Evolutionary conservation across 164 flowering plant species (phyloP).

Genomic region (Magnolia changhungtana): DNA sequence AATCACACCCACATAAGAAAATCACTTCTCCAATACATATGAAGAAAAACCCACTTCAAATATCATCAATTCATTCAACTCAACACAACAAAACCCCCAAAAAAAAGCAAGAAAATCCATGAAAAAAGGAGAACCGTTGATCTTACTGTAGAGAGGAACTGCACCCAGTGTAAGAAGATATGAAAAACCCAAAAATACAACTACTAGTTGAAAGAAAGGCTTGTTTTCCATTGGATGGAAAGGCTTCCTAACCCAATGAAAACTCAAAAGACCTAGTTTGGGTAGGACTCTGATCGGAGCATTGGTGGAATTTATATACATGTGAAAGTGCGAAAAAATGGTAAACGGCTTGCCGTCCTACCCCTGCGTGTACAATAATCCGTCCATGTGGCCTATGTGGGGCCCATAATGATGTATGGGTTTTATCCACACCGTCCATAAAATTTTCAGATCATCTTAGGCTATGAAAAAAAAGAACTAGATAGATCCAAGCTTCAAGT

Average conservation of each 20-base stretch:
- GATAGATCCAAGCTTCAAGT: no score
- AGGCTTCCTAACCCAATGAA: neutral
- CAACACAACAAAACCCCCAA: neutral
- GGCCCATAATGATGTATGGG: no score
- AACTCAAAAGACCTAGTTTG: neutral
- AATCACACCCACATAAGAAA: constrained; percentile 1
- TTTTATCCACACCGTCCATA: no score
- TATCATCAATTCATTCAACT: neutral
- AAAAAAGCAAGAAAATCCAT: neutral
- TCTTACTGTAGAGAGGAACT: constrained; percentile 35
- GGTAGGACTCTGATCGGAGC: neutral
- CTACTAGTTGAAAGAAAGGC: constrained; percentile 18
- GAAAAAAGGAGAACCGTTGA: neutral
- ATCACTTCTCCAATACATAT: neutral
- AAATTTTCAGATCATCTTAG: no score
- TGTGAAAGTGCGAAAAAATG: neutral
- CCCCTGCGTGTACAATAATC: no score
- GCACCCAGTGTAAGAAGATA: constrained; percentile 26
- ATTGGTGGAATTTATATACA: constrained; percentile 5
- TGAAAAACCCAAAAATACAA: constrained; percentile 32
- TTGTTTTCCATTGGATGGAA: constrained; percentile 24
- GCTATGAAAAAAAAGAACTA: no score
- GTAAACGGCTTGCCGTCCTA: no score
- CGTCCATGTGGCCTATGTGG: no score
- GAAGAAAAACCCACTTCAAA: neutral